Percentiles rank a stretch among this genome's conserved stretches.
Conservation (phyloP, 2,329 filamentous ascomycete species). For the Hypoxylon rubiginosum region DNA sequence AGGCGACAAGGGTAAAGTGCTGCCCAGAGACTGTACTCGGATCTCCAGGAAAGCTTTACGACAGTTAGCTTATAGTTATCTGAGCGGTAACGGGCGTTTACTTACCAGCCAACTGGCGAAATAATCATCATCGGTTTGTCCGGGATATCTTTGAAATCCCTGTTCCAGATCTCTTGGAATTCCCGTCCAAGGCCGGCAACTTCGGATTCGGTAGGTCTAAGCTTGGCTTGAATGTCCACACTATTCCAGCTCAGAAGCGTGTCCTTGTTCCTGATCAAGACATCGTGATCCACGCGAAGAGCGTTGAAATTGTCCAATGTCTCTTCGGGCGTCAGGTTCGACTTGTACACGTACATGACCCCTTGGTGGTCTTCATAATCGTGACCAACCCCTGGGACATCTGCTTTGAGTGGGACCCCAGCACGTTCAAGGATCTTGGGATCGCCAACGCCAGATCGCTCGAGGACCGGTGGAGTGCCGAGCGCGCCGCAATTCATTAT, state of each 20-base stretch:
- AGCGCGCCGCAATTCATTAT: constrained; percentile 56
- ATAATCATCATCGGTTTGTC: constrained; percentile 65
- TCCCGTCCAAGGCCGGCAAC: constrained; percentile 64
- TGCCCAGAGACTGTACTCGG: constrained; percentile 57
- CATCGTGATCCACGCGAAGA: constrained; percentile 32
- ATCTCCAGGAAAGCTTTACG: constrained; percentile 56
- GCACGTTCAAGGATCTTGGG: constrained; percentile 59
- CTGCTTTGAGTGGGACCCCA: constrained; percentile 51
- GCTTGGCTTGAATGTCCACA: constrained; percentile 68
- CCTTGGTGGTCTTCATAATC: constrained; percentile 66
- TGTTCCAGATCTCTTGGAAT: constrained; percentile 68
- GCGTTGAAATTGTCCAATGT: constrained; percentile 34
- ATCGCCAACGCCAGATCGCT: constrained; percentile 65
- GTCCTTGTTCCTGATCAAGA: constrained; percentile 62
- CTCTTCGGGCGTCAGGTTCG: constrained; percentile 35
- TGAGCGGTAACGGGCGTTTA: constrained; percentile 10
- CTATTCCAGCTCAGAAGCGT: constrained; percentile 69
- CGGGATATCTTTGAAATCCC: constrained; percentile 60
- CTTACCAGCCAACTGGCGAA: constrained; percentile 54
- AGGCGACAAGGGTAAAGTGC: constrained; percentile 66
- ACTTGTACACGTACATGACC: constrained; percentile 61
- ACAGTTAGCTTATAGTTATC: constrained; percentile 1
- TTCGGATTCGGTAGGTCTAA: constrained; percentile 55
- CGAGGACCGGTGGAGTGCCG: constrained; percentile 61
- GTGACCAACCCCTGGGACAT: constrained; percentile 62